phyloP scores from a whole-genome alignment of 306 rosid genomes.

The Quercus bicolor region DNA sequence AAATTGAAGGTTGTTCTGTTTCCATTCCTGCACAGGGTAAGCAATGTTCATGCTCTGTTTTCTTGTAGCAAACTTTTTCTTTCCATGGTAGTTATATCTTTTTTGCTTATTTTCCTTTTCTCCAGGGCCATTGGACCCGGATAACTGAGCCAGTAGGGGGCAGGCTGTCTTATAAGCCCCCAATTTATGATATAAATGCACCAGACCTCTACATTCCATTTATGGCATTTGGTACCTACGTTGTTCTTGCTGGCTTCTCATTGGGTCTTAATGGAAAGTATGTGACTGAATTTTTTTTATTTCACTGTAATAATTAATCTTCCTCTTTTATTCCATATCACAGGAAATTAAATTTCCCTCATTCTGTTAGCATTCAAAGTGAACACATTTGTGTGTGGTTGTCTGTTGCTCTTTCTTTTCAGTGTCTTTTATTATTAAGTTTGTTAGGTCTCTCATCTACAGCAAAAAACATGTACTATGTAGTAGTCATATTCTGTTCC shows the following conservation, averaged over 20 bases:
- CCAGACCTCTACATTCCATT: conserved; percentile 94
- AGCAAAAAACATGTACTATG: too few relatives aligned
- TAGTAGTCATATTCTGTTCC: too few relatives aligned
- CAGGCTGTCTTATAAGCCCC: conserved; percentile 91
- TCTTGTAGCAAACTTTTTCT: conserved; percentile 2
- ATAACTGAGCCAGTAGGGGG: conserved; percentile 98
- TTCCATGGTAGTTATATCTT: conserved; percentile 1
- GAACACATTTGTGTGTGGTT: not conserved
- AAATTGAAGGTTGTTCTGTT: conserved; percentile 91
- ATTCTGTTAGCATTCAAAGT: not conserved
- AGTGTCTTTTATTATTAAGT: too few relatives aligned
- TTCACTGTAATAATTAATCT: not conserved
- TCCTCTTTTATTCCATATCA: conserved; percentile 1
- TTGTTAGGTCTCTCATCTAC: too few relatives aligned
- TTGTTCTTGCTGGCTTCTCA: conserved; percentile 92
- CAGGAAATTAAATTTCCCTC: not conserved
- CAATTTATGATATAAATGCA: conserved; percentile 90
- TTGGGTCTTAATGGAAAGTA: conserved; percentile 92
- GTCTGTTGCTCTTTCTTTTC: not conserved
- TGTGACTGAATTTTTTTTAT: conserved; percentile 9
- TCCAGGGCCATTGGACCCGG: conserved; percentile 98
- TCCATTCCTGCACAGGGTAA: conserved; percentile 95
- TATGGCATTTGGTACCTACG: conserved; percentile 96
- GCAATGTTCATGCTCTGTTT: conserved; percentile 12
- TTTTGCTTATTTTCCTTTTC: conserved; percentile 21